Evolutionary conservation across 2,329 filamentous ascomycete species (phyloP).

Genomic region (Fusarium continuum): DNA sequence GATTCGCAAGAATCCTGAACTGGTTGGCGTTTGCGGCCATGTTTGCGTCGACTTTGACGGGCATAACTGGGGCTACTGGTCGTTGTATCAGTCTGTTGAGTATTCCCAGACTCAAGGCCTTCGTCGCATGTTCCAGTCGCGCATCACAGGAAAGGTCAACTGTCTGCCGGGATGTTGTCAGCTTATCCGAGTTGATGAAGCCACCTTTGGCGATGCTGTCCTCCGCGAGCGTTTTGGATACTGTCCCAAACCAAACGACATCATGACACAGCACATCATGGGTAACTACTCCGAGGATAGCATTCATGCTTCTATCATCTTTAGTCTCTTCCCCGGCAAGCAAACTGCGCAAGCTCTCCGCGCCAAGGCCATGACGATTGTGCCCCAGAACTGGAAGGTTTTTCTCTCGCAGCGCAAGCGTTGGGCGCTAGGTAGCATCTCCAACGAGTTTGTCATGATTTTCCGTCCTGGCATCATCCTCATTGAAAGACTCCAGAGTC

Average conservation of each 20-base stretch:
- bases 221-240: slow-evolving; percentile 59
- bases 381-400: slow-evolving; percentile 56
- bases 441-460: slow-evolving; percentile 61
- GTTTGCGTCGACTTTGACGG: slow-evolving; percentile 58
- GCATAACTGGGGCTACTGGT: slow-evolving; percentile 55
- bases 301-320: slow-evolving; percentile 60
- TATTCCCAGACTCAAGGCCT: slow-evolving; percentile 59
- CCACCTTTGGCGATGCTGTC: slow-evolving; percentile 58
- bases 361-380: slow-evolving; percentile 58
- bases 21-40: slow-evolving; percentile 59
- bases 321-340: slow-evolving; percentile 55
- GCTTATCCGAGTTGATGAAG: slow-evolving; percentile 59
- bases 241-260: slow-evolving; percentile 58
- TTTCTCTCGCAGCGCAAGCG: slow-evolving; percentile 60
- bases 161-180: slow-evolving; percentile 61
- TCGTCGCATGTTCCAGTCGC: slow-evolving; percentile 59
- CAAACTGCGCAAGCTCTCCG: slow-evolving; percentile 58
- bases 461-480: slow-evolving; percentile 53
- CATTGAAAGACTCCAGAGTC: slow-evolving; percentile 56
- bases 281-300: slow-evolving; percentile 60
- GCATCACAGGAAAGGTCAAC: slow-evolving; percentile 59
- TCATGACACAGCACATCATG: slow-evolving; percentile 59
- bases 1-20: slow-evolving; percentile 53
- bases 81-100: slow-evolving; percentile 58
- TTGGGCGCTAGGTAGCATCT: slow-evolving; percentile 59